Conservation (phyloP, 148 eudicot genomes). For the Arbutus unedo region DNA sequence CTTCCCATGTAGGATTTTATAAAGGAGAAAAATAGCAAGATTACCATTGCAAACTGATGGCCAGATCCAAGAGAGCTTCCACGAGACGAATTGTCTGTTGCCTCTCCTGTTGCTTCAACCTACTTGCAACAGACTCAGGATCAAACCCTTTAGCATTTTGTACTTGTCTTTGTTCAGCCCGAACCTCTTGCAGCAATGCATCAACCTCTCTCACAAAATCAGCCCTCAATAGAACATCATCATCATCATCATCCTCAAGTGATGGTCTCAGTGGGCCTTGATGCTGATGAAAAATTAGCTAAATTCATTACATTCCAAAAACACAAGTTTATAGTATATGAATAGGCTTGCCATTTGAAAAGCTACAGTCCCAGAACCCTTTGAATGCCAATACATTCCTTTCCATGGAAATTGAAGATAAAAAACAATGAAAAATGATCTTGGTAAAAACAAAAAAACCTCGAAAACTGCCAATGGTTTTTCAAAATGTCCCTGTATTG, state of each 20-base stretch:
- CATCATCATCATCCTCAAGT: conserved; percentile 53
- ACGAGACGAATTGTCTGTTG: conserved; percentile 67
- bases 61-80: conserved; percentile 67
- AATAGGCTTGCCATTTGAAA: neutral
- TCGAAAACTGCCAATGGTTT: neutral
- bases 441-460: neutral
- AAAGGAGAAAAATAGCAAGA: neutral
- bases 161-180: conserved; percentile 35
- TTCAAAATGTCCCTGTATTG: neutral
- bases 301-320: neutral
- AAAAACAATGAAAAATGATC: neutral
- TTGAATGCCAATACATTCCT: too few relatives aligned
- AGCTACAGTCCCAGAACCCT: neutral
- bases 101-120: conserved; percentile 85
- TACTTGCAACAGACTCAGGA: conserved; percentile 79
- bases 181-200: conserved; percentile 70
- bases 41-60: conserved; percentile 58
- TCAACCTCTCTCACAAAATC: conserved; percentile 90
- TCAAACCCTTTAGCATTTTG: conserved; percentile 49
- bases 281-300: conserved; percentile 45
- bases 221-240: conserved; percentile 73
- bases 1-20: neutral
- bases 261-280: conserved; percentile 71
- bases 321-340: neutral
- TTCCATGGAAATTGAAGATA: too few relatives aligned